phyloP scores from a whole-genome alignment of 345 rosid species.

The Eutrema japonicum region DNA sequence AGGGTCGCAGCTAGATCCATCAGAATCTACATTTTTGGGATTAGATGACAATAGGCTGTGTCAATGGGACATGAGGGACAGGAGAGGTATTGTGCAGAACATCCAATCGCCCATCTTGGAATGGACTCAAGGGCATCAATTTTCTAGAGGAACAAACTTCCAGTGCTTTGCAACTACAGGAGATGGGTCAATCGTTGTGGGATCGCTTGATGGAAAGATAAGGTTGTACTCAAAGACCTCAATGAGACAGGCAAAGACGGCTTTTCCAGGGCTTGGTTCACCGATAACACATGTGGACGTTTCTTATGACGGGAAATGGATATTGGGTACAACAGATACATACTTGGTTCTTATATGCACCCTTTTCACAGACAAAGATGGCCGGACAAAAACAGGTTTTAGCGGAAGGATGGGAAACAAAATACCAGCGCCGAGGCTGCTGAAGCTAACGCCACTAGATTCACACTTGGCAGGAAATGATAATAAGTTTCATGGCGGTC shows the following conservation, averaged over 20 bases:
- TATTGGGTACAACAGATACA: constrained; percentile 87
- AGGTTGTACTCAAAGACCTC: constrained; percentile 83
- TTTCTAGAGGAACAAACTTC: constrained; percentile 91
- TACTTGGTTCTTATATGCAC: constrained; percentile 88
- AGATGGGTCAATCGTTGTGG: constrained; percentile 90
- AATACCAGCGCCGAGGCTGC: constrained; percentile 86
- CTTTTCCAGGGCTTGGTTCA: constrained; percentile 96
- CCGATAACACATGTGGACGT: constrained; percentile 90
- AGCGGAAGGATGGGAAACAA: constrained; percentile 91
- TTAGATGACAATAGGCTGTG: constrained; percentile 92
- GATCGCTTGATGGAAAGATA: constrained; percentile 93
- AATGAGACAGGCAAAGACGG: constrained; percentile 93
- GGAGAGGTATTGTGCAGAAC: constrained; percentile 78
- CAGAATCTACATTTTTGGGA: constrained; percentile 89
- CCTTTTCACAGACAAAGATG: constrained; percentile 89
- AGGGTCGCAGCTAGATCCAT: constrained; percentile 92
- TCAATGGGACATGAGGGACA: constrained; percentile 98
- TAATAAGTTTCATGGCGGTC: constrained; percentile 87
- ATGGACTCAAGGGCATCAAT: constrained; percentile 95
- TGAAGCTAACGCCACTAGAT: constrained; percentile 90
- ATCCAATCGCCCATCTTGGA: constrained; percentile 74
- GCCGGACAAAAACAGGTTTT: constrained; percentile 87
- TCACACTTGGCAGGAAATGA: constrained; percentile 86
- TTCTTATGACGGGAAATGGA: constrained; percentile 94
- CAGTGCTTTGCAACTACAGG: constrained; percentile 95